Base-by-base conservation (phyloP, 371 early-diverging fungal genomes). In the Rhizopus arrhizus region DNA sequence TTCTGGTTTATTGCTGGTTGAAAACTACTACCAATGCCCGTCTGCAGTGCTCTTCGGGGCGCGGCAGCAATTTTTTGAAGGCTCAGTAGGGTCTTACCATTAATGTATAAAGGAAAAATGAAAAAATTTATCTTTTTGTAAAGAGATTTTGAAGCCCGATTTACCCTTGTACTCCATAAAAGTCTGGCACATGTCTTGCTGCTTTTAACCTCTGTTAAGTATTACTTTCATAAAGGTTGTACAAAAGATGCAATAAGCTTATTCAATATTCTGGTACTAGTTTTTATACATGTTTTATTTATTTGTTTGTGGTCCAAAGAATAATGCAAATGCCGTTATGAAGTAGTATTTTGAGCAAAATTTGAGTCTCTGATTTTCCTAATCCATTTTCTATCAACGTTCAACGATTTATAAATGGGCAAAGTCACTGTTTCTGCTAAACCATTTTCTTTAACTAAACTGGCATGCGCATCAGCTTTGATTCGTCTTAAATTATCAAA, bases 11-110 rank as follows among this genome's bases (percentile, higher is more conserved):
- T 80, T 80, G 80, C 80, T 80, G 80, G 77, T 80, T 80, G 80
- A 80, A 80, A 80, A 80, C 80, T 80, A 80, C 70, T 76, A 77
- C 80, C 80, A 80, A 80, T 80, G 72, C 70, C 80, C 80, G 80
- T 80, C 75, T 73, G 66, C 65, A 51, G 72, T 71, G 65, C 75
- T 64, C 55, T 69, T 52, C 45, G 65, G 73, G 52, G 74, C 68
- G 77, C 73, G 61, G 61, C 61, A 67, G 77, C 80, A 80, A 80
- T 80, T 80, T 80, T 80, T 80, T 66, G 72, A 68, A 72, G 76
- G 66, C 63, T 68, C 69, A 63, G 61, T 56, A 68, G 61, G 58
- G 74, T 56, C 74, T 70, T 69, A 53, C 32, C 22, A 32, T 13
- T 36, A 31, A 22, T 38, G 52, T 50, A 58, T 52, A 62, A 74